Conservation (phyloP, 768 basidiomycete genomes). For the Boletus vermiculosoides region DNA sequence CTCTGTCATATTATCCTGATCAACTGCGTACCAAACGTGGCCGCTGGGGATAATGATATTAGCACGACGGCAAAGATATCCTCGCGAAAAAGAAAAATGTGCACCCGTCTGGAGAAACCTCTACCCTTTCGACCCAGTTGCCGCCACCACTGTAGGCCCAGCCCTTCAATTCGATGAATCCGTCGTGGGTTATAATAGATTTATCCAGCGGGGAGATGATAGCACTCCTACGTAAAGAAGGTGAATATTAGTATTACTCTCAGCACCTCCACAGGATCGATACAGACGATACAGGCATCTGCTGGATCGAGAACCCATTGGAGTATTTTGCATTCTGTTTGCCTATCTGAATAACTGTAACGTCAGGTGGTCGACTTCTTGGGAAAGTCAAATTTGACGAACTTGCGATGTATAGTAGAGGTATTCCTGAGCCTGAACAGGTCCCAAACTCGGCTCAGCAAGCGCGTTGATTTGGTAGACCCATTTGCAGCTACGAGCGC, state of each 20-base stretch:
- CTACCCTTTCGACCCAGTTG: constrained; percentile 57
- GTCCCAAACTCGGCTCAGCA: constrained; percentile 46
- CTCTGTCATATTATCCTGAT: constrained; percentile 15
- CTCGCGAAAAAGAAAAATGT: neutral
- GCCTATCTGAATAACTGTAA: constrained; percentile 15
- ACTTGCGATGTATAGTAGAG: constrained; percentile 52
- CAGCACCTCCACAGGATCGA: neutral
- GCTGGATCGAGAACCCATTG: constrained; percentile 55
- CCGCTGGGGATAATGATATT: neutral
- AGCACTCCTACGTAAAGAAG: constrained; percentile 7
- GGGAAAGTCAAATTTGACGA: constrained; percentile 18
- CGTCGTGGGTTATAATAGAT: constrained; percentile 47
- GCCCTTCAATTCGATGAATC: constrained; percentile 42
- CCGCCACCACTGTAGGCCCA: constrained; percentile 49
- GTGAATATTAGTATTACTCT: neutral
- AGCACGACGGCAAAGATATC: neutral
- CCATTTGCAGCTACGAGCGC: constrained; percentile 56
- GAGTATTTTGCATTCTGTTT: constrained; percentile 54
- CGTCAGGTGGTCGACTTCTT: neutral
- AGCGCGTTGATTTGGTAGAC: constrained; percentile 52
- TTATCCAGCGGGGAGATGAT: constrained; percentile 33
- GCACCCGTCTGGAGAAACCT: constrained; percentile 38
- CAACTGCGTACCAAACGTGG: constrained; percentile 18
- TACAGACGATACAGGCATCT: constrained; percentile 58
- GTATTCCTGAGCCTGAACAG: constrained; percentile 54